phyloP scores from a whole-genome alignment of 495 filamentous ascomycete species.

The Talaromyces trachyspermus region DNA sequence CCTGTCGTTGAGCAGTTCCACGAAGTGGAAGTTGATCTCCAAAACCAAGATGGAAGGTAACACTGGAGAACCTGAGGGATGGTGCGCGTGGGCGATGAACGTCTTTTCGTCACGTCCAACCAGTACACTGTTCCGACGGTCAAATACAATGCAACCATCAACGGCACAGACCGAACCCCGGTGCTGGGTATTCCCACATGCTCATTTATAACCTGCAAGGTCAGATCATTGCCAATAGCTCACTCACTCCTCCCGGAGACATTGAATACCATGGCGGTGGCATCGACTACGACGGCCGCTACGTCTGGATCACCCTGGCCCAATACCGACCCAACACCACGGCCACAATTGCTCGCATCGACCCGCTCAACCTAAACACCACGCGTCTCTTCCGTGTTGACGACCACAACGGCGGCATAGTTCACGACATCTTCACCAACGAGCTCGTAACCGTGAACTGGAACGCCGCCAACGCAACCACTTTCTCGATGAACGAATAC shows the following conservation, averaged over 20 bases:
- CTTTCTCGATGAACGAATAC: slow-evolving; percentile 19
- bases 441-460: slow-evolving; percentile 29
- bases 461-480: slow-evolving; percentile 23
- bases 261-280: slow-evolving; percentile 29
- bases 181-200: slow-evolving; percentile 26
- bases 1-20: slow-evolving; percentile 18
- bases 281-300: slow-evolving; percentile 33
- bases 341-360: slow-evolving; percentile 24
- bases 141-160: slow-evolving; percentile 19
- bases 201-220: slow-evolving; percentile 26
- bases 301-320: slow-evolving; percentile 25
- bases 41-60: slow-evolving; percentile 27
- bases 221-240: slow-evolving; percentile 26
- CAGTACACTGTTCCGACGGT: slow-evolving; percentile 19
- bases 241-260: slow-evolving; percentile 16
- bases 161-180: slow-evolving; percentile 24
- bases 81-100: slow-evolving; percentile 22
- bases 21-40: slow-evolving; percentile 23
- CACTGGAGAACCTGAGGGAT: slow-evolving; percentile 33
- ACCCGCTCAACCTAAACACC: slow-evolving; percentile 20
- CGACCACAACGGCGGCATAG: slow-evolving; percentile 29
- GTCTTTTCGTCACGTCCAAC: slow-evolving; percentile 23
- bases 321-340: slow-evolving; percentile 33
- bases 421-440: slow-evolving; percentile 22
- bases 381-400: slow-evolving; percentile 16